Evolutionary conservation across 306 rosid genomes (phyloP), one percentile per base, ranked within the genome.

Genomic region (Cucurbita pepo): DNA sequence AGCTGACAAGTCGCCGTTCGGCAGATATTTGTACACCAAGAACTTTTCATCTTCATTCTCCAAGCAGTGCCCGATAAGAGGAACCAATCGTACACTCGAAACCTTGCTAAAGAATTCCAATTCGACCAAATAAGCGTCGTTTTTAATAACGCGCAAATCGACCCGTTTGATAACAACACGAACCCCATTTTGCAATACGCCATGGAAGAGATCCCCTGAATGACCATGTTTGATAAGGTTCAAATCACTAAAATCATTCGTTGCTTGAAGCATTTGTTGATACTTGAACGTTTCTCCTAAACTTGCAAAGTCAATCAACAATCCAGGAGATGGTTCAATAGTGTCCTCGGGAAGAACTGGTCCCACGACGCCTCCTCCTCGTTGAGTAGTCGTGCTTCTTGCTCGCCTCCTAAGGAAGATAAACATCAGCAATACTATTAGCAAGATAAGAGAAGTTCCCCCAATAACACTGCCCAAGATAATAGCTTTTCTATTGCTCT

Each of bases 21-120:
- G 92, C 88, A 91, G 78, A 25, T 40, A 74, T 79, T 88, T 91
- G 86, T 91, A 94, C 56, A 94, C 95, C 78, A 94, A 76, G 79
- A 87, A 87, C 81, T 90, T 94, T 85, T 89, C 94, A 6, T 87
- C 84, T 77, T 90, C 96, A 71, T 87, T 87, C 86, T 89, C 96
- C 79, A 89, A 78, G 83, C 96, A 94, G 77, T 94, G 86, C 60
- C 97, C 98, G 78, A 86, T 15, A 47, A 94, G 76, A 54, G 96
- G 96, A 70, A 94, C 95, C 72, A 94, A 85, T 80, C 97, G 82
- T 69, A 82, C n/a, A 84, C 88, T 82, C 60, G 89, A 85, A 66
- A 83, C 86, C 82, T 90, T 90, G 64, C 85, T 80, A 78, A 87
- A 89, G 79, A 94, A 88, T 11, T 94, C 95, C 79, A 94, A 74